Evolutionary conservation across 1,284 basidiomycete species (phyloP).

Genomic region (Cutaneotrichosporon spelunceum): DNA sequence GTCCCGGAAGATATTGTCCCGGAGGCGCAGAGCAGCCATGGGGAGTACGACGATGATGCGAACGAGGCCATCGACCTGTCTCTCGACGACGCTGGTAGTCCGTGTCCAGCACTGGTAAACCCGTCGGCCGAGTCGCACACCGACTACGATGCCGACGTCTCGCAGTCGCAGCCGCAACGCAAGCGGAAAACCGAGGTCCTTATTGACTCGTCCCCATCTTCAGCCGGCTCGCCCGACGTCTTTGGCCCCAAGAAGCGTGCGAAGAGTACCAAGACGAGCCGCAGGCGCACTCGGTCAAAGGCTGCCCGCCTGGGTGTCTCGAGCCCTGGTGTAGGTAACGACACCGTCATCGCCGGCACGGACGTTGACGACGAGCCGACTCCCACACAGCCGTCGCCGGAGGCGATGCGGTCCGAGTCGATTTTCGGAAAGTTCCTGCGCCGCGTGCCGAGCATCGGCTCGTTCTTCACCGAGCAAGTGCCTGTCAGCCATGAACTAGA

Average conservation of each 20-base stretch:
- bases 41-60: not conserved
- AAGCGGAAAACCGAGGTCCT: constrained; percentile 13
- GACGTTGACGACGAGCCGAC: constrained; percentile 22
- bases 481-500: not conserved
- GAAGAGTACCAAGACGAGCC: not conserved
- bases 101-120: not conserved
- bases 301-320: not conserved
- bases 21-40: not conserved
- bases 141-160: constrained; percentile 23
- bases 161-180: constrained; percentile 3
- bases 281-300: not conserved
- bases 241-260: constrained; percentile 30
- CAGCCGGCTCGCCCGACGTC: constrained; percentile 26
- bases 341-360: constrained; percentile 17
- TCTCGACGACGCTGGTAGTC: not conserved
- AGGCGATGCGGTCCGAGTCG: constrained; percentile 12
- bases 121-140: not conserved
- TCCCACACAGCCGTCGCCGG: not conserved
- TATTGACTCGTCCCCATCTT: constrained; percentile 9
- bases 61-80: constrained; percentile 4
- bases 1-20: not conserved
- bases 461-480: constrained; percentile 9
- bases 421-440: constrained; percentile 32
- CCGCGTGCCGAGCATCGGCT: constrained; percentile 17
- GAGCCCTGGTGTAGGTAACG: not conserved